phyloP scores from a whole-genome alignment of 163 green algal species.

The Scenedesmus sp. region DNA sequence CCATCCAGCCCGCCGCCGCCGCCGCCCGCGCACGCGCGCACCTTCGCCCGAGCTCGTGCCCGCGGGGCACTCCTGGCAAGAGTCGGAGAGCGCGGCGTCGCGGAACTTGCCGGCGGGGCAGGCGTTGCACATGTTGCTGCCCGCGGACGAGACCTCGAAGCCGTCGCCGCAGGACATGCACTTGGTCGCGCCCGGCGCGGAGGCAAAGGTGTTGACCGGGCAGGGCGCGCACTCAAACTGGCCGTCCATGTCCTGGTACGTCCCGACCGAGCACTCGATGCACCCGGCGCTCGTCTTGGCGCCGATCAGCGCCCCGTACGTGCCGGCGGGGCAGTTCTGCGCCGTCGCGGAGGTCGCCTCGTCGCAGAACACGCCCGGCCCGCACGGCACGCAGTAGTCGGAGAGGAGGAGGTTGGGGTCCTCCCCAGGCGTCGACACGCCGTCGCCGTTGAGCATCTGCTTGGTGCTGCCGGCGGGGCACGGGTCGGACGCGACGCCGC shows the following conservation, averaged over 20 bases:
- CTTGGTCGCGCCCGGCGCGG: slow-evolving; percentile 13
- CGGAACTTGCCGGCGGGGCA: slow-evolving; percentile 33
- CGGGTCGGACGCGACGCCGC: slow-evolving; percentile 27
- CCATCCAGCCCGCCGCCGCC: background rate
- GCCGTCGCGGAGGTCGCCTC: background rate
- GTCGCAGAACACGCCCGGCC: slow-evolving; percentile 28
- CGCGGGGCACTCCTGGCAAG: slow-evolving; percentile 38
- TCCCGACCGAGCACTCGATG: slow-evolving; percentile 42
- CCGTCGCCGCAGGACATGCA: slow-evolving; percentile 42
- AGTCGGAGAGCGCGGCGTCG: slow-evolving; percentile 22
- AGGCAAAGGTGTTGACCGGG: slow-evolving; percentile 40
- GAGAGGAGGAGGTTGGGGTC: slow-evolving; percentile 34
- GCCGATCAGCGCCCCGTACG: slow-evolving; percentile 35
- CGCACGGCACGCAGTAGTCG: slow-evolving; percentile 43
- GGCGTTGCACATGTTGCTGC: slow-evolving; percentile 46
- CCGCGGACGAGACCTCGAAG: slow-evolving; percentile 26
- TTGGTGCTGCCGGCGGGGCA: slow-evolving; percentile 42
- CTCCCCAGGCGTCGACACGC: slow-evolving; percentile 11
- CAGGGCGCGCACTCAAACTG: slow-evolving; percentile 36
- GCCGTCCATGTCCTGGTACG: slow-evolving; percentile 44
- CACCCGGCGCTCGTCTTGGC: slow-evolving; percentile 25
- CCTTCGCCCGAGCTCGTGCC: slow-evolving; percentile 33
- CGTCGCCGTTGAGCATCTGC: slow-evolving; percentile 48
- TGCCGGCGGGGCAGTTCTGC: slow-evolving; percentile 45
- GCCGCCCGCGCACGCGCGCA: background rate